Percentiles rank a stretch among this genome's conserved stretches.
Evolutionary conservation across 2,329 filamentous ascomycete species (phyloP).

Genomic region (Catunica adiposa): DNA sequence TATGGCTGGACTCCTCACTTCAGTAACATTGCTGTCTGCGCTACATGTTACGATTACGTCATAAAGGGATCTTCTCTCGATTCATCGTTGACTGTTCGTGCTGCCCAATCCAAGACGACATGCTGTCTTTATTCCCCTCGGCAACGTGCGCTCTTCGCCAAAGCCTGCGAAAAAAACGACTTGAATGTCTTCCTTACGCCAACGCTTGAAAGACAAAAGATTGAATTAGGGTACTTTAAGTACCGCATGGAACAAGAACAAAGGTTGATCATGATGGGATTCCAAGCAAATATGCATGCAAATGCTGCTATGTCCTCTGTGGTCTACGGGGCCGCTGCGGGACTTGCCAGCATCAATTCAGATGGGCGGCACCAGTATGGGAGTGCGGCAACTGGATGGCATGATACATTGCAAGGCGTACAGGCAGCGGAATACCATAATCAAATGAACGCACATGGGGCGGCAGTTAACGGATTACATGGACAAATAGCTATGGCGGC

Average conservation of each 20-base stretch:
- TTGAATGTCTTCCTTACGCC: slow-evolving; percentile 20
- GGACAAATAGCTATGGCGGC: neutral
- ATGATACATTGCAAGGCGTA: slow-evolving; percentile 22
- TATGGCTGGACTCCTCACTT: slow-evolving; percentile 22
- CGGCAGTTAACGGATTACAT: slow-evolving; percentile 18
- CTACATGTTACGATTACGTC: slow-evolving; percentile 22
- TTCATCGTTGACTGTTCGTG: slow-evolving; percentile 15
- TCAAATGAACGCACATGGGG: slow-evolving; percentile 20
- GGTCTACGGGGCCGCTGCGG: slow-evolving; percentile 22
- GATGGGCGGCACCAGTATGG: slow-evolving; percentile 22
- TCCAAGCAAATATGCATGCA: slow-evolving; percentile 18
- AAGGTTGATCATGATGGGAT: slow-evolving; percentile 21
- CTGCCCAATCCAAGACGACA: slow-evolving; percentile 19
- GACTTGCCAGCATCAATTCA: slow-evolving; percentile 18
- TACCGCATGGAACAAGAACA: slow-evolving; percentile 20
- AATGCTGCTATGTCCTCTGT: slow-evolving; percentile 20
- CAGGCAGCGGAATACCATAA: slow-evolving; percentile 22
- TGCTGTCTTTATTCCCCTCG: slow-evolving; percentile 25
- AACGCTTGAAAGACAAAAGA: slow-evolving; percentile 17
- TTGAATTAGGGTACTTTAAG: slow-evolving; percentile 20
- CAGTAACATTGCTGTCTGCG: slow-evolving; percentile 18
- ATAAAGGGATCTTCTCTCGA: slow-evolving; percentile 19
- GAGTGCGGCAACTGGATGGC: slow-evolving; percentile 22
- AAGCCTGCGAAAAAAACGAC: slow-evolving; percentile 18
- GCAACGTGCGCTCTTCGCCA: slow-evolving; percentile 23